Evolutionary conservation across 345 rosid genomes (phyloP).

Genomic region (Clarkia xantiana): DNA sequence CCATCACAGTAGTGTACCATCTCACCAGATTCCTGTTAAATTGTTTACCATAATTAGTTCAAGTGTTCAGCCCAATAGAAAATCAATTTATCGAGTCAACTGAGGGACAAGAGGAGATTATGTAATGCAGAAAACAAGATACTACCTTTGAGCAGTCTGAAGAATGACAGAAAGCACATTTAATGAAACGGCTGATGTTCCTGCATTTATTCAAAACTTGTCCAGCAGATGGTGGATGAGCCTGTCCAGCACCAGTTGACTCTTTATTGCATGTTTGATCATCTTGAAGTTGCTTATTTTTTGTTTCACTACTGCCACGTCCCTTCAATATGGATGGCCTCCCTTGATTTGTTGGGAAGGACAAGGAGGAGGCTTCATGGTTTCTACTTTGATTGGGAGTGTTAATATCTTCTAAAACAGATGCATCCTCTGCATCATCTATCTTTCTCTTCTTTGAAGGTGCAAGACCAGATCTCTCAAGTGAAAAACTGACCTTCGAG

Average conservation of each 20-base stretch:
- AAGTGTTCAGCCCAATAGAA: too few species aligned
- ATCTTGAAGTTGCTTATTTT: not conserved
- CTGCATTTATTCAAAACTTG: conserved; percentile 25
- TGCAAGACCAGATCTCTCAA: conserved; percentile 5
- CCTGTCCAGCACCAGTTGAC: not conserved
- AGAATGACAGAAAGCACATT: conserved; percentile 77
- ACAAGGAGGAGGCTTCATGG: too few species aligned
- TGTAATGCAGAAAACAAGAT: conserved; percentile 6
- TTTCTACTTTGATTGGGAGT: conserved; percentile 9
- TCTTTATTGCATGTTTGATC: conserved; percentile 8
- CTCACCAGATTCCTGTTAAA: conserved; percentile 66
- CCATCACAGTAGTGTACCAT: conserved; percentile 64
- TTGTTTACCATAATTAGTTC: conserved; percentile 5
- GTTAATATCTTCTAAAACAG: conserved; percentile 4
- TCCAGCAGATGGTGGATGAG: not conserved
- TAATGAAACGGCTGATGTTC: conserved; percentile 7
- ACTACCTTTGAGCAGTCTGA: conserved; percentile 58
- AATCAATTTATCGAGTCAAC: not conserved
- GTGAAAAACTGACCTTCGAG: not conserved
- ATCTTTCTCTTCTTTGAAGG: conserved; percentile 16
- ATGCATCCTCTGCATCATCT: conserved; percentile 5
- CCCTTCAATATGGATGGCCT: not conserved
- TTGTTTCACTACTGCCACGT: not conserved
- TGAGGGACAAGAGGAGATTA: not conserved
- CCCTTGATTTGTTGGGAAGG: too few species aligned